Conservation (phyloP, 768 basidiomycete species). For the Trametopsis cervina region DNA sequence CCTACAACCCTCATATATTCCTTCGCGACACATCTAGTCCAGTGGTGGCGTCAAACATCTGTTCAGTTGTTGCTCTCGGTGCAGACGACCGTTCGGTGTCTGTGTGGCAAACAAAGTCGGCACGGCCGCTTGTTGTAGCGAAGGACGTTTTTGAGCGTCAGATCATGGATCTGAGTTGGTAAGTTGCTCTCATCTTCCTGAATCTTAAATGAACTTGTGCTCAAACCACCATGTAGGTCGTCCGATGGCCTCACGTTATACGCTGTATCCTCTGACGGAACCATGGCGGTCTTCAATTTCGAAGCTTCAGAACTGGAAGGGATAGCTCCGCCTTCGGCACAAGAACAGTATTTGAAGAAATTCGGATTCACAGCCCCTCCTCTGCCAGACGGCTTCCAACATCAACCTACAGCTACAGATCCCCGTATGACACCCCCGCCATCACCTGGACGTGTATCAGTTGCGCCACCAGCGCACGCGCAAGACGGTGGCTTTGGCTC, state of each 20-base stretch:
- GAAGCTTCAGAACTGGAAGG: conserved; percentile 75
- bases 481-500: conserved; percentile 35
- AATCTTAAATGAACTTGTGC: conserved; percentile 5
- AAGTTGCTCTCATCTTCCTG: conserved; percentile 20
- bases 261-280: conserved; percentile 94
- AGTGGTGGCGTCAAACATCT: conserved; percentile 76
- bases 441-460: conserved; percentile 29
- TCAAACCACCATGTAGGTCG: conserved; percentile 51
- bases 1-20: conserved; percentile 94
- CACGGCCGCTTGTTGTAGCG: conserved; percentile 85
- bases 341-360: conserved; percentile 74
- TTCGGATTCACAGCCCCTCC: conserved; percentile 70
- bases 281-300: conserved; percentile 84
- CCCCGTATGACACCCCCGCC: conserved; percentile 40
- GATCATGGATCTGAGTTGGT: conserved; percentile 96
- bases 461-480: conserved; percentile 24
- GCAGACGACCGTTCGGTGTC: conserved; percentile 92
- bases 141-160: conserved; percentile 93
- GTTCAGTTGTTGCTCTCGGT: conserved; percentile 88
- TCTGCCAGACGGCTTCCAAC: conserved; percentile 53
- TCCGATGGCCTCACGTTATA: conserved; percentile 89
- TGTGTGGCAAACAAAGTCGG: conserved; percentile 93
- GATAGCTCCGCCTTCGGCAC: conserved; percentile 64
- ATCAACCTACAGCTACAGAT: background rate
- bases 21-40: conserved; percentile 63